Base-by-base conservation (phyloP, 441 rosid species). In the Adansonia madagascariensis region DNA sequence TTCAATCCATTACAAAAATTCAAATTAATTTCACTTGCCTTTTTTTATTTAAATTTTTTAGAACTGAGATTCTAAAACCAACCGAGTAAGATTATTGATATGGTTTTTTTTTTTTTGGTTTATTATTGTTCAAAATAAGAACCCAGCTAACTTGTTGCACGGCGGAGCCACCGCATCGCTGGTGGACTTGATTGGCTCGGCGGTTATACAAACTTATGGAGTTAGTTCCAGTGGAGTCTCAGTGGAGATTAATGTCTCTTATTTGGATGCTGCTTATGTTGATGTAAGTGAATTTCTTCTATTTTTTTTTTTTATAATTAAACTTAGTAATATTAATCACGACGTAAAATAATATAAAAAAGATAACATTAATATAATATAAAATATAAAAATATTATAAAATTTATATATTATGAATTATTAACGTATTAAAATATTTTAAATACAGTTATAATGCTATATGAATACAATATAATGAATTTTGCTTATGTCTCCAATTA, bases 91-190 rank as follows among this genome's bases (percentile, higher is more conserved):
- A 31, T 31, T 31, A 31, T 31, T 31, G 35, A 31, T 31, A 31
- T 31, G 35, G 24, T 1, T 31, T 31, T 31, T 31, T 31, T 31
- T 62, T 62, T 6, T 3, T 62, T 27, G 46, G 60, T 6, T 67
- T 67, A 61, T 31, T 31, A 4, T 49, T 69, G 39, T 63, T 3
- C 3, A 39, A 55, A 31, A 31, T 31, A 82, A 92, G 98, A 95
- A 95, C 76, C 85, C 87, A 35, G 96, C 92, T 5, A 93, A 88
- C 71, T 91, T 84, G 88, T 86, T 93, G 90, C 98, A 95, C 72
- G 98, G 98, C 18, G 98, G 98, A 75, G 98, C 98, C 24, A 95
- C 97, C 2, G 97, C 94, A 2, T 86, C 94, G 1, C 84, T 95
- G n/a, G 98, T 95, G 79, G 98, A 95, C 82, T 41, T 93, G 87